Conservation (phyloP, 2,329 filamentous ascomycete genomes). For the Apiospora rasikravindrae region DNA sequence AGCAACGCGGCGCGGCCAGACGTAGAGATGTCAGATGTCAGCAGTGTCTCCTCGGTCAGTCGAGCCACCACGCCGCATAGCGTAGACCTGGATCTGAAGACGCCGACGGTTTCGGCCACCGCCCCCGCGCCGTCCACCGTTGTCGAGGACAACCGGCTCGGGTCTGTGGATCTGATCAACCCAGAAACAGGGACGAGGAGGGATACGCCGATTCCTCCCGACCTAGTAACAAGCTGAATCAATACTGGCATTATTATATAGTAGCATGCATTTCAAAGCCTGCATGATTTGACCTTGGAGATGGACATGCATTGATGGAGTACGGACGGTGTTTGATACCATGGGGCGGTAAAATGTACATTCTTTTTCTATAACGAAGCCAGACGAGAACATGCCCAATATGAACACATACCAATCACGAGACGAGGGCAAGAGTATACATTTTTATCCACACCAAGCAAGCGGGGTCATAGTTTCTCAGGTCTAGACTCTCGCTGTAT, state of each 20-base stretch:
- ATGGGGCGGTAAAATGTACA: slow-evolving; percentile 11
- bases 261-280: slow-evolving; percentile 24
- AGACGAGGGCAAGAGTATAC: not conserved
- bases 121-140: slow-evolving; percentile 13
- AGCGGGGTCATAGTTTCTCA: not conserved
- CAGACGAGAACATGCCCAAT: not conserved
- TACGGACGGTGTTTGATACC: not conserved
- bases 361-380: slow-evolving; percentile 16
- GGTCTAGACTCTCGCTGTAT: not conserved
- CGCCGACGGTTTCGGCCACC: slow-evolving; percentile 41
- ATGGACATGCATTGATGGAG: not conserved
- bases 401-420: not conserved
- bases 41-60: slow-evolving; percentile 45
- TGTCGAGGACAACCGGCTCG: slow-evolving; percentile 30
- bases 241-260: not conserved
- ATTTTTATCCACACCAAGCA: not conserved
- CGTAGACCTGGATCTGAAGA: slow-evolving; percentile 46
- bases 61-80: slow-evolving; percentile 35
- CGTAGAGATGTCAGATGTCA: slow-evolving; percentile 56
- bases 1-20: slow-evolving; percentile 40
- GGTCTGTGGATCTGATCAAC: slow-evolving; percentile 37
- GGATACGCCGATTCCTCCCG: slow-evolving; percentile 44
- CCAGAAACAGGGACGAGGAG: slow-evolving; percentile 36
- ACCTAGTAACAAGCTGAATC: slow-evolving; percentile 29
- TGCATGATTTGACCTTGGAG: not conserved